Evolutionary conservation across 768 basidiomycete species (phyloP), one percentile per base, ranked within the genome.

Genomic region (Gautieria morchelliformis): DNA sequence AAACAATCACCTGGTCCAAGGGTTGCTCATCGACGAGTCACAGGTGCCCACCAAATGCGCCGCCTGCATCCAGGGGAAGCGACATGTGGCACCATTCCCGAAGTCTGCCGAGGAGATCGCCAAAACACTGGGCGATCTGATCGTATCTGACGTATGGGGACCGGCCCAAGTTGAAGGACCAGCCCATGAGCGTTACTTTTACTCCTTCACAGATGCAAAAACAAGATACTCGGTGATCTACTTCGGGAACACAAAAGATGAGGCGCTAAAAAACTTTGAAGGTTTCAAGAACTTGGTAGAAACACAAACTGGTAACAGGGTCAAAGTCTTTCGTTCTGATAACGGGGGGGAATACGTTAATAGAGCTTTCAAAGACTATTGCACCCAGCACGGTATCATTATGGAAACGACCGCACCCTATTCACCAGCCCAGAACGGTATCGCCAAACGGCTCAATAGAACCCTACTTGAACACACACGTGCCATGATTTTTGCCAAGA

Each of bases 341-440:
- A 19, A 19, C 10, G 42, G 42, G 3, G 14, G 42, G 15, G 52
- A 52, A 52, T 52, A 52, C 12, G 33, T n/a, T 3, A 70, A 72
- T 30, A 47, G 48, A 0, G 48, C 59, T 4, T 39, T 70, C 11
- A 62, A 59, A 37, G 15, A 47, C 0, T 71, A 67, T 60, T 64
- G 64, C 24, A 53, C 37, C 0, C 4, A 50, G 0, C 58, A 63
- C 1, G 71, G 73, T 0, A 72, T 73, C 7, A 62, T 63, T 0
- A 58, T 72, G 0, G 66, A 75, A 15, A 63, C 60, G 0, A 71
- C 68, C 0, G 67, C 65, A 3, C 74, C 71, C 4, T 73, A 75
- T 33, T 69, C 70, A 7, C 71, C 71, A 0, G 61, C 68, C 0
- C 71, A 75, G 32, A 76, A 75, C 56, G 70, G 67, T 65, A 3